A percentile compares a stretch with the other conserved stretches of the same genome.
These are phyloP conservation scores for Aspergillus flavus DNA, from an alignment of 2,329 filamentous ascomycete species.

Conservation along the genomic window DNA sequence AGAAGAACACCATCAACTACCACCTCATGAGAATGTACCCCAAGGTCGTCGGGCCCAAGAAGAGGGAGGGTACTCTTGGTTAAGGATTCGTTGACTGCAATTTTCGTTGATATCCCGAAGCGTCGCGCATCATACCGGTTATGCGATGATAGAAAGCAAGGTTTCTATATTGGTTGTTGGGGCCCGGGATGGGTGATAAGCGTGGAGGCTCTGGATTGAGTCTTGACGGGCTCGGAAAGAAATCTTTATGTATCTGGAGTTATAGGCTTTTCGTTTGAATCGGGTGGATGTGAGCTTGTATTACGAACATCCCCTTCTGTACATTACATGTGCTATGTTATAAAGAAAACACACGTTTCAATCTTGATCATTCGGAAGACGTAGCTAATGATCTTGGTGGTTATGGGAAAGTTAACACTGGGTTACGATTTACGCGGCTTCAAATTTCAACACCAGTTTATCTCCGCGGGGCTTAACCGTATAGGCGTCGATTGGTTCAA, in stretches of 20 bases:
- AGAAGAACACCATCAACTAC: conserved; percentile 87
- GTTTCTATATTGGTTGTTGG: background rate
- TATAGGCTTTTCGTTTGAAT: conserved; percentile 15
- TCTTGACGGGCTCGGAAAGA: background rate
- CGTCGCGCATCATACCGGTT: conserved; percentile 3
- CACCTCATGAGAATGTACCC: conserved; percentile 78
- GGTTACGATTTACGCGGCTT: conserved; percentile 21
- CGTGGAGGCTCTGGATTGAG: conserved; percentile 10
- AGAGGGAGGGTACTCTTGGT: conserved; percentile 57
- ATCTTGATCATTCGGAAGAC: background rate
- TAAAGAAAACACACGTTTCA: background rate
- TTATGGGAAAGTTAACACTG: too few species aligned
- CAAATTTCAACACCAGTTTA: conserved; percentile 61
- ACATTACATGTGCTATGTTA: conserved; percentile 23
- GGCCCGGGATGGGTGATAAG: background rate
- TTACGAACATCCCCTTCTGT: conserved; percentile 22
- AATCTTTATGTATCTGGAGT: conserved; percentile 14
- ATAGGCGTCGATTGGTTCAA: conserved; percentile 68
- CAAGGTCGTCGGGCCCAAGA: conserved; percentile 70
- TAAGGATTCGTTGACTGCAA: conserved; percentile 20
- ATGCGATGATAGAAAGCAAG: background rate
- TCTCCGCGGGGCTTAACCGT: conserved; percentile 61
- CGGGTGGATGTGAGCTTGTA: conserved; percentile 8
- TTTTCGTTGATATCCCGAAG: conserved; percentile 8
- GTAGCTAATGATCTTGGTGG: background rate